Percentiles rank a stretch among this genome's conserved stretches.
These are phyloP conservation scores for Hyparrhenia diplandra DNA, from an alignment of 176 grass and related monocot genomes.

Conservation along the genomic window DNA sequence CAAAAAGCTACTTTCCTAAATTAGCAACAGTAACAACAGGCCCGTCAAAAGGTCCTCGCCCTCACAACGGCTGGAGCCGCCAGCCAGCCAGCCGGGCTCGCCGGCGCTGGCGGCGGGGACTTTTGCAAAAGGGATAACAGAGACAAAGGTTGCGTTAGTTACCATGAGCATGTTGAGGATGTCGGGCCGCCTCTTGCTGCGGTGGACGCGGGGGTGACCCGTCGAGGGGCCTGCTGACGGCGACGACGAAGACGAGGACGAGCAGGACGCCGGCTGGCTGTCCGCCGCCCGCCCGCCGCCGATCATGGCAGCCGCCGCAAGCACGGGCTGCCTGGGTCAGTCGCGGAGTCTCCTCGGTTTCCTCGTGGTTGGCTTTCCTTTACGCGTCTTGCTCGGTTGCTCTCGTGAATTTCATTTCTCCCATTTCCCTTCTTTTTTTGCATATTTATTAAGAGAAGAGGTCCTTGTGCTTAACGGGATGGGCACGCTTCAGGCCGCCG, in stretches of 20 bases:
- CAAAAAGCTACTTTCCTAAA: background rate
- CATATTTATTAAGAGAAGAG: background rate
- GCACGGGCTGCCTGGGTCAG: background rate
- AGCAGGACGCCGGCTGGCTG: slow-evolving; percentile 13
- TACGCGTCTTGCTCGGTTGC: background rate
- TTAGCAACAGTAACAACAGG: background rate
- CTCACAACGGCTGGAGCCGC: background rate
- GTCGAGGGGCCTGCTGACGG: background rate
- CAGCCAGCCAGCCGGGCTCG: background rate
- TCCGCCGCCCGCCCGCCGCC: background rate
- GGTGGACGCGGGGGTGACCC: background rate
- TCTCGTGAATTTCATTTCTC: background rate
- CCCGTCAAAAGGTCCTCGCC: background rate
- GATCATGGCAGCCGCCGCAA: slow-evolving; percentile 11
- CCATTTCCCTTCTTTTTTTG: background rate
- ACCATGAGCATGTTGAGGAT: slow-evolving; percentile 34
- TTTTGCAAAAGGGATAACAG: background rate
- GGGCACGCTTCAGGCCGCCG: background rate
- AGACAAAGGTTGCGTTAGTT: background rate
- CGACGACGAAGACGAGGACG: background rate
- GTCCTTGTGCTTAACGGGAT: slow-evolving; percentile 5
- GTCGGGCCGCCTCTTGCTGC: background rate
- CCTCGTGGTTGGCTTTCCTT: slow-evolving; percentile 4
- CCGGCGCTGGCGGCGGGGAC: background rate
- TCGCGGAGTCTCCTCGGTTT: slow-evolving; percentile 19